Percentiles rank a stretch among this genome's conserved stretches.
Evolutionary conservation across 768 basidiomycete genomes (phyloP).

Genomic region (Scleroderma bovista): DNA sequence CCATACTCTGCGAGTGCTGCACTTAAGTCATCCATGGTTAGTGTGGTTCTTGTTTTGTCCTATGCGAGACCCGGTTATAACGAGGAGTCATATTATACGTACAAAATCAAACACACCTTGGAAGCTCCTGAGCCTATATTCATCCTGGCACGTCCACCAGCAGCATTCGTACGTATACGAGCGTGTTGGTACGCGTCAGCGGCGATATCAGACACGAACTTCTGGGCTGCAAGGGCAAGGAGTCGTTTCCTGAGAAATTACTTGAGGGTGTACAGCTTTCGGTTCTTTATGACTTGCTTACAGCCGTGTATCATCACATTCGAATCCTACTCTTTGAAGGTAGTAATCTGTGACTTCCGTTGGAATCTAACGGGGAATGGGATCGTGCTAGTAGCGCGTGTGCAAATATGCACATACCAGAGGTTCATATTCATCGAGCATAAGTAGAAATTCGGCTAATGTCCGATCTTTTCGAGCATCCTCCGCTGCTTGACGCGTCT

Average conservation of each 20-base stretch:
- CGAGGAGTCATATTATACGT: background rate
- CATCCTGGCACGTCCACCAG: conserved; percentile 63
- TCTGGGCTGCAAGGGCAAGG: conserved; percentile 92
- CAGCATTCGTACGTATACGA: conserved; percentile 85
- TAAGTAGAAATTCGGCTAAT: conserved; percentile 87
- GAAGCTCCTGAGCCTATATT: conserved; percentile 54
- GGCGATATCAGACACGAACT: conserved; percentile 95
- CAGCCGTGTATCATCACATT: conserved; percentile 91
- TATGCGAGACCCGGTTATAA: conserved; percentile 23
- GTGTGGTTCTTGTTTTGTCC: conserved; percentile 89
- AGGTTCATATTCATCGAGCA: conserved; percentile 96
- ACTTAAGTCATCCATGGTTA: conserved; percentile 97
- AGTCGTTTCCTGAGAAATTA: conserved; percentile 70
- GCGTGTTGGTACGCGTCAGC: conserved; percentile 98
- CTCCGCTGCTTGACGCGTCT: conserved; percentile 67
- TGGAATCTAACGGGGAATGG: conserved; percentile 60
- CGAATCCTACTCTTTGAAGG: conserved; percentile 92
- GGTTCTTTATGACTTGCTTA: conserved; percentile 34
- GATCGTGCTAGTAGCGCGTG: background rate
- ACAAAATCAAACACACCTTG: conserved; percentile 44
- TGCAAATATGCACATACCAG: conserved; percentile 48
- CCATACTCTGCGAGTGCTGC: conserved; percentile 94
- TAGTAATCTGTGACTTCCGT: conserved; percentile 98
- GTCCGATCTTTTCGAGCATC: conserved; percentile 86
- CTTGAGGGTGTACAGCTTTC: background rate